Base-by-base conservation (phyloP, 768 basidiomycete species). In the Pleurotus ostreatus region DNA sequence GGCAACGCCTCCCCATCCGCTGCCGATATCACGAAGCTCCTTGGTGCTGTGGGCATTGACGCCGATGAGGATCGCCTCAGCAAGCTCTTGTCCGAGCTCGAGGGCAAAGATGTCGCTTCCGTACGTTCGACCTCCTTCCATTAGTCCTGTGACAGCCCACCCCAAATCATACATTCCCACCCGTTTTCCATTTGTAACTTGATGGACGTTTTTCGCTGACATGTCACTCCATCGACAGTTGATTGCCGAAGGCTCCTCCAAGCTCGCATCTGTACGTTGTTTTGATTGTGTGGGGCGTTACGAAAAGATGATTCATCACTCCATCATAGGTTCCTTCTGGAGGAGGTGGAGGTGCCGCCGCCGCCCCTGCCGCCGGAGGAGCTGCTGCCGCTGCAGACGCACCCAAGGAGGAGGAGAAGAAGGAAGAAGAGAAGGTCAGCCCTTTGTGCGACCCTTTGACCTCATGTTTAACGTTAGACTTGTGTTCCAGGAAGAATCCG, bases 211-310 rank as follows among this genome's bases (percentile, higher is more conserved):
- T 22, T 44, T 44, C 20, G 41, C 41, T 44, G 41, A 44, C 41
- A 44, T 44, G 23, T 13, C 22, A 46, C 49, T 20, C 20, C 16
- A n/a, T 16, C 15, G 46, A 8, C 60, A 92, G 89, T 75, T 98
- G 78, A 98, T 99, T 72, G 83, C 86, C 63, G 92, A 93, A 72
- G 97, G 97, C 55, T 88, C 88, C 41, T 72, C 82, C 71, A 98
- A 98, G 76, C 92, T 99, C 66, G 85, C 96, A 55, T 98, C 97
- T 67, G 97, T 92, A 23, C 16, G 53, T 53, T 20, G 37, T 34
- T 34, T 34, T 34, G 30, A 34, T 34, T 34, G 30, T 34, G 30
- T 34, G 30, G 30, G 30, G 30, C 3, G 30, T 34, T 34, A 34
- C 30, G 30, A 34, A 44, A 38, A 46, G 41, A 23, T 26, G 57